Evolutionary conservation across 805 yeast genomes (phyloP).

Genomic region (Saturnispora ahearnii): DNA sequence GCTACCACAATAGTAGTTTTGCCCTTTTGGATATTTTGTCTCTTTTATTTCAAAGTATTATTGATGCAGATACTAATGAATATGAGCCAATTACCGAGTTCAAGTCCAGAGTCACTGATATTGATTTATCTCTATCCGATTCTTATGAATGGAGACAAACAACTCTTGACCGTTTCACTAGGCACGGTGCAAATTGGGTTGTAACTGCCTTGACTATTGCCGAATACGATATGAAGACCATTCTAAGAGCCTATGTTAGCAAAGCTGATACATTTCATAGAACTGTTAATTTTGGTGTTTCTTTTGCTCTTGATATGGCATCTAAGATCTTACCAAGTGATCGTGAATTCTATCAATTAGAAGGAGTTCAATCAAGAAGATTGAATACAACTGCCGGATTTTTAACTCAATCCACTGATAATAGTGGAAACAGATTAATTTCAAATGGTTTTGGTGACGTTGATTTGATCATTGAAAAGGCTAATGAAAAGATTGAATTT

Average conservation of each 20-base stretch:
- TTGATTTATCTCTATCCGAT: constrained; percentile 58
- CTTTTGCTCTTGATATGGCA: constrained; percentile 87
- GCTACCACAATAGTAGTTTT: constrained; percentile 64
- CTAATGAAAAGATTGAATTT: constrained; percentile 10
- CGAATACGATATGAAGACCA: constrained; percentile 65
- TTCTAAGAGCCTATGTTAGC: constrained; percentile 70
- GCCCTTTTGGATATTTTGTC: constrained; percentile 75
- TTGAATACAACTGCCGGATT: constrained; percentile 60
- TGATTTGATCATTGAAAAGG: constrained; percentile 19
- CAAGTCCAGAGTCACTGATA: constrained; percentile 33
- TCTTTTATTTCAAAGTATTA: constrained; percentile 65
- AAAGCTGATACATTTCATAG: constrained; percentile 20
- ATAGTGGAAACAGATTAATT: constrained; percentile 20
- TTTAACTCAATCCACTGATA: constrained; percentile 70
- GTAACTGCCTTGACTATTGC: constrained; percentile 46
- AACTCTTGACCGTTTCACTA: constrained; percentile 52
- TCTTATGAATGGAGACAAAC: constrained; percentile 64
- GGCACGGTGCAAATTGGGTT: constrained; percentile 61
- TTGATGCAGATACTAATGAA: constrained; percentile 75
- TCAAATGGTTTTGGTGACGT: constrained; percentile 28
- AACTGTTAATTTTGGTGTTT: constrained; percentile 64
- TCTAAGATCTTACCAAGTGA: constrained; percentile 61
- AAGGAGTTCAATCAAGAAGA: constrained; percentile 25
- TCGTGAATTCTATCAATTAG: constrained; percentile 47
- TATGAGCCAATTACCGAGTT: constrained; percentile 78